Base-by-base conservation (phyloP, 2,329 filamentous ascomycete genomes). In the Hortaea werneckii region DNA sequence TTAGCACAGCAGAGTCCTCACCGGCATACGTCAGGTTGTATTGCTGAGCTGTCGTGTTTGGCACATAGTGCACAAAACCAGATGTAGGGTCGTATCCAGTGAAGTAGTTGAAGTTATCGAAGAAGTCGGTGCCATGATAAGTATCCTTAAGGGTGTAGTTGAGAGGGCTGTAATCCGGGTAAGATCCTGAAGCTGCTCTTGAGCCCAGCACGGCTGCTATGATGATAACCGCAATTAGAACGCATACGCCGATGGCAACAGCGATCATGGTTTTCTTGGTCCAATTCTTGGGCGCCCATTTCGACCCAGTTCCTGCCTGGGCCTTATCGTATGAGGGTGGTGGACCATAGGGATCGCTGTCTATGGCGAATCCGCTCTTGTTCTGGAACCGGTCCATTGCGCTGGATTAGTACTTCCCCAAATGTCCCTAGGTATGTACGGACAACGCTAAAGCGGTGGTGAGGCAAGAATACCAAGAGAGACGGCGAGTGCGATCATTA, bases 101-200 rank as follows among this genome's bases (percentile, higher is more conserved):
- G 52, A 67, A 73, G 58, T 75, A 74, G 41, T 70, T 64, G 55
- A 76, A 76, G 45, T 67, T 63, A 29, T 69, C 60, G 51, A 75
- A 71, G 61, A 76, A 76, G 45, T 64, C 63, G 20, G 67, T 58
- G 5, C 69, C 70, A 8, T 67, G 61, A 59, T 72, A 60, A 6
- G 53, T 52, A 27, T 62, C 58, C n/a, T 48, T 40, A 5, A 62
- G 46, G 10, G 48, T 54, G 35, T 62, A 62, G 6, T 43, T 49
- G 29, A 62, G 50, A 20, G 49, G 38, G 32, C 44, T 54, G 50
- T 61, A 62, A 44, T 60, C 46, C 4, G 59, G 59, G 41, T 62
- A 62, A n/a, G n/a, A n/a, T n/a, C n/a, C n/a, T 9, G 46, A 40
- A 39, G 44, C 48, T 8, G 37, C 40, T 38, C 51, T 52, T 6